Evolutionary conservation across 805 yeast species (phyloP), one percentile per base, ranked within the genome.

Genomic region (Maudiozyma barnettii): DNA sequence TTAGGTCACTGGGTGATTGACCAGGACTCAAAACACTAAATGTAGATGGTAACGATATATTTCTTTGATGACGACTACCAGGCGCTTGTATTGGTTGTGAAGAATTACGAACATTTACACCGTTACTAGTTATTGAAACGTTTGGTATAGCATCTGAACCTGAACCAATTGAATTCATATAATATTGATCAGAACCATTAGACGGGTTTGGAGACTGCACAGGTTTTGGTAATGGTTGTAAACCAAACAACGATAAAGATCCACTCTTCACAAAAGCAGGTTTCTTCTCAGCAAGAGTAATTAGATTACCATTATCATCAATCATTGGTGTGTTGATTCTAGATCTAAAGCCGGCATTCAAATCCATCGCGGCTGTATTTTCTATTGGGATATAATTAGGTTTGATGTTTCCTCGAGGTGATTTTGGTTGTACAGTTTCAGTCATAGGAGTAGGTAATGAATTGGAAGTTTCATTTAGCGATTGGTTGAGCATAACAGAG

Each of bases 251-350:
- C 5, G 39, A 35, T 14, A 43, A 39, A 18, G 52, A 41, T 5
- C 49, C 51, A 35, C 33, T 43, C 31, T 21, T 37, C 6, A 40
- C 41, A 6, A 29, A n/a, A 2, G 41, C 43, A 18, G 41, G 16
- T 22, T 55, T 58, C 26, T 58, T 51, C 29, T 60, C 67, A 4
- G 61, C 57, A 7, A 63, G 58, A 2, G 63, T 61, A 2, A 66
- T 61, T 51, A 66, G 45, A 45, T 66, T 66, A 36, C 70, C 70
- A 45, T 66, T 58, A 41, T 66, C 70, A 49, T 66, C 70, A 41
- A 66, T 63, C 13, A 67, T 64, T 3, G 70, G 70, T 0, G 70
- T 64, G 39, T 63, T 59, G 3, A 62, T 51, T 38, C 51, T 57
- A 8, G 66, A 53, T 41, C 59, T 50, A 13, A 39, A 46, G 8